phyloP scores from a whole-genome alignment of 2,329 filamentous ascomycete genomes.

The Diaporthe helianthi region DNA sequence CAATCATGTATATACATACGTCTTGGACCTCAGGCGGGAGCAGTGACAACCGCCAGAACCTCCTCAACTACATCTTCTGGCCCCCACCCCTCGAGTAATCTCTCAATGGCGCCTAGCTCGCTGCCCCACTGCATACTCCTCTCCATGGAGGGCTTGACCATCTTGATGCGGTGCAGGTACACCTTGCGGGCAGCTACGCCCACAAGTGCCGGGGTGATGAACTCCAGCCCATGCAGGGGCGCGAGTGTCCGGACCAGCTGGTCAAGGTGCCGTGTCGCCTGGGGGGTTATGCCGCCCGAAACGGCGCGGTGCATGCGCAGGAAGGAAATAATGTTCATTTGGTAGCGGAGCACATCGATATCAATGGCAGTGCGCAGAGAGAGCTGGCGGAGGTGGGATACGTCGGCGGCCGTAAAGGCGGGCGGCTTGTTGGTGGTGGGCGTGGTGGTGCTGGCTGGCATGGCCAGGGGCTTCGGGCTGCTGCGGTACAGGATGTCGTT shows the following conservation, averaged over 20 bases:
- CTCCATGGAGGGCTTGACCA: conserved; percentile 75
- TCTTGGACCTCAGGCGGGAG: conserved; percentile 52
- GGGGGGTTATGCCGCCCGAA: conserved; percentile 76
- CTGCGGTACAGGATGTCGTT: conserved; percentile 16
- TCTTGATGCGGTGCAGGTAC: conserved; percentile 81
- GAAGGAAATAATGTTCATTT: conserved; percentile 87
- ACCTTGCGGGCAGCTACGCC: conserved; percentile 84
- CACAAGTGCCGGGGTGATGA: conserved; percentile 83
- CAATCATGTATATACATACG: not conserved
- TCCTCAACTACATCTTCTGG: conserved; percentile 71
- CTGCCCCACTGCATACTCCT: conserved; percentile 95
- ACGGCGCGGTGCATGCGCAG: conserved; percentile 88
- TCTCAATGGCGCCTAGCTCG: conserved; percentile 71
- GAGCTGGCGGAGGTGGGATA: conserved; percentile 66
- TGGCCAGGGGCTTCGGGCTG: conserved; percentile 17
- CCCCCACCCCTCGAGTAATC: conserved; percentile 67
- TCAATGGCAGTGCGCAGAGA: conserved; percentile 68
- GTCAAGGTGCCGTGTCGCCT: conserved; percentile 79
- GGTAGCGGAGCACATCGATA: conserved; percentile 81
- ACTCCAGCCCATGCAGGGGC: conserved; percentile 80
- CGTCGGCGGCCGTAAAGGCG: conserved; percentile 50
- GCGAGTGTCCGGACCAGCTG: conserved; percentile 76
- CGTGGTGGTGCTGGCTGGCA: not conserved
- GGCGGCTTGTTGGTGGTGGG: conserved; percentile 29
- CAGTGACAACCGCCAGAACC: conserved; percentile 63